Evolutionary conservation across 768 basidiomycete genomes (phyloP), one percentile per base, ranked within the genome.

Genomic region (Galerina sulciceps): DNA sequence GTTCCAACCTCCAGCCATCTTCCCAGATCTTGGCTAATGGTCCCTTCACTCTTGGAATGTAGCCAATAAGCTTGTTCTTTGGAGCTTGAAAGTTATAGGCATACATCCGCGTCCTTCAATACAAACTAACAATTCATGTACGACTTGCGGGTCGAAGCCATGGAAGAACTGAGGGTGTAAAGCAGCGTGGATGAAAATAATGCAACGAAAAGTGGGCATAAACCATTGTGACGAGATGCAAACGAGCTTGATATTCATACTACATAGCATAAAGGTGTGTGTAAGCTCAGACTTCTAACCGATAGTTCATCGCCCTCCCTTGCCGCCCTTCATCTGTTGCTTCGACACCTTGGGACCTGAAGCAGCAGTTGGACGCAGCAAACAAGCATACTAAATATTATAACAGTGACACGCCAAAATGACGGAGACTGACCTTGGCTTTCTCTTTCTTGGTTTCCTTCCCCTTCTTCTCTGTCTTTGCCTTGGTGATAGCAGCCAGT

Each of bases 401-500:
- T 34, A 43, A 59, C 9, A 22, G 18, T 22, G 0, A 15, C 34
- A 4, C 4, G 20, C 22, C 23, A 3, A 35, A n/a, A 11, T 15
- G 46, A 31, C 8, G 2, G 26, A 2, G 18, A 18, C 55, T 76
- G 31, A 91, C 89, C 86, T 91, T 92, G 57, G 83, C 77, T 84
- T 94, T 97, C 86, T 93, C 78, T 84, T 94, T 97, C 86, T 93
- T 94, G 53, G 80, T 78, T 83, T 96, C 94, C 84, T 94, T 96
- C 57, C 88, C 94, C 84, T 94, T 94, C 89, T 96, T 98, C 82
- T 94, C 94, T 22, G 87, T 83, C 86, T 98, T 98, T 37, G 94
- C 94, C 79, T 96, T 96, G 62, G 87, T 78, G 73, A 97, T 95
- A 66, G 96, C 96, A 41, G 89, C 85, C 62, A 91, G 75, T 64